A percentile compares a stretch with the other conserved stretches of the same genome.
Conservation (phyloP, 2,329 filamentous ascomycete genomes). For the Epicoccum nigrum region DNA sequence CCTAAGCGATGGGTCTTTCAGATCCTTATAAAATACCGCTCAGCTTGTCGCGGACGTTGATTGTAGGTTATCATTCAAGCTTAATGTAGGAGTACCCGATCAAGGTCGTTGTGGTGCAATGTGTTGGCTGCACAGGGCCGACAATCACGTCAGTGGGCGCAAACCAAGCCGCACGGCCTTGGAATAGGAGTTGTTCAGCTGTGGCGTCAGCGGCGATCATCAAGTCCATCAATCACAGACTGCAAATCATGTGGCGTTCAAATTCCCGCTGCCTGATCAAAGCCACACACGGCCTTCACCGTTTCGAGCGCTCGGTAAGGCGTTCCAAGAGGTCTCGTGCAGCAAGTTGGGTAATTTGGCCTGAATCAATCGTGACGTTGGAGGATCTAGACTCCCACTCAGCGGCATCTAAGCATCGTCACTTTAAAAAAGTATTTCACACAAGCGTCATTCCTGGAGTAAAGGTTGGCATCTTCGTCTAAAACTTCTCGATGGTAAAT, state of each 20-base stretch:
- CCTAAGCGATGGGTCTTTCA: too few species aligned
- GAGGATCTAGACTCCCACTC: not conserved
- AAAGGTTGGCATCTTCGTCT: constrained; percentile 10
- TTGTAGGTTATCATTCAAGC: not conserved
- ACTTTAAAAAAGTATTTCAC: not conserved
- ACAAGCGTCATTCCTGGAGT: constrained; percentile 20
- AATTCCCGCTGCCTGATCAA: constrained; percentile 4
- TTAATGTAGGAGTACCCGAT: constrained; percentile 4
- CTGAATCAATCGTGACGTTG: constrained; percentile 21
- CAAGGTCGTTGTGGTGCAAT: constrained; percentile 19
- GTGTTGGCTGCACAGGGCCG: constrained; percentile 19
- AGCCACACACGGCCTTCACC: constrained; percentile 8
- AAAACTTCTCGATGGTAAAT: constrained; percentile 14
- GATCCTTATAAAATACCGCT: not conserved
- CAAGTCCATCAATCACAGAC: constrained; percentile 7
- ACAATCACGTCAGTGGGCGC: constrained; percentile 31
- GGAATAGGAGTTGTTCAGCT: not conserved
- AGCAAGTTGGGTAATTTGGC: constrained; percentile 3
- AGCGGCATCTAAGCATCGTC: not conserved
- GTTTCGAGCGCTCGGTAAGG: constrained; percentile 19
- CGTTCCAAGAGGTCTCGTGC: constrained; percentile 4
- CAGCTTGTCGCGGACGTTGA: not conserved
- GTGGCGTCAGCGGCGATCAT: constrained; percentile 16
- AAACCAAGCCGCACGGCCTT: constrained; percentile 18
- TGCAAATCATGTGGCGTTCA: constrained; percentile 2